A percentile compares a stretch with the other conserved stretches of the same genome.
phyloP scores from a whole-genome alignment of 768 basidiomycete genomes.

The Tulasnella sp. region DNA sequence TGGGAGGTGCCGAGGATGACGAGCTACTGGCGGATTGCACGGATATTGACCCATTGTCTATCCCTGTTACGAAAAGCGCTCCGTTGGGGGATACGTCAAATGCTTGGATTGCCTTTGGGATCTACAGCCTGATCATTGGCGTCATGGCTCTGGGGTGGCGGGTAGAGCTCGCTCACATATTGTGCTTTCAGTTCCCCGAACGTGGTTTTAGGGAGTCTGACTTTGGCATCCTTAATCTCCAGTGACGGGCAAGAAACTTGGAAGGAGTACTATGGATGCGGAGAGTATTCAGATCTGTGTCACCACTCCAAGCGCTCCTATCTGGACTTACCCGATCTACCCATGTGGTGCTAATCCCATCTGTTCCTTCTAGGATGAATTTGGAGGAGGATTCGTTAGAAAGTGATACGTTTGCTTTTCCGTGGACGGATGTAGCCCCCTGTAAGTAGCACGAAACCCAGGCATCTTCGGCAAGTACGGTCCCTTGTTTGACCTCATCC shows the following conservation, averaged over 20 bases:
- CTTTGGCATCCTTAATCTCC: constrained; percentile 8
- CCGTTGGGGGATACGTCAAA: constrained; percentile 60
- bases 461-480: constrained; percentile 55
- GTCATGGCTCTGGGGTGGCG: neutral
- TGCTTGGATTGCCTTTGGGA: constrained; percentile 46
- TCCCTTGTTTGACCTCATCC: constrained; percentile 57
- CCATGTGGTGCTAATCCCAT: constrained; percentile 40
- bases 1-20: constrained; percentile 33
- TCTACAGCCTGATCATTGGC: neutral
- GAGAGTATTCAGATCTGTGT: neutral
- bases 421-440: constrained; percentile 54
- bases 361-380: constrained; percentile 41
- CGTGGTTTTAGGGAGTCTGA: constrained; percentile 17
- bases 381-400: constrained; percentile 42
- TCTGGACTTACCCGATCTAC: neutral
- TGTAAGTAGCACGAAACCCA: constrained; percentile 68
- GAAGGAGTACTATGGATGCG: constrained; percentile 35
- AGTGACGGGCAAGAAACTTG: constrained; percentile 48
- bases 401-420: constrained; percentile 49
- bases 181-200: constrained; percentile 13
- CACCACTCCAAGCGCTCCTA: neutral
- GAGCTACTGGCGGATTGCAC: constrained; percentile 42
- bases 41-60: constrained; percentile 55
- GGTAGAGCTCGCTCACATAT: neutral
- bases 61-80: constrained; percentile 56